Evolutionary conservation across 257 asterid species (phyloP), one percentile per base, ranked within the genome.

Genomic region (Scutellaria minor): DNA sequence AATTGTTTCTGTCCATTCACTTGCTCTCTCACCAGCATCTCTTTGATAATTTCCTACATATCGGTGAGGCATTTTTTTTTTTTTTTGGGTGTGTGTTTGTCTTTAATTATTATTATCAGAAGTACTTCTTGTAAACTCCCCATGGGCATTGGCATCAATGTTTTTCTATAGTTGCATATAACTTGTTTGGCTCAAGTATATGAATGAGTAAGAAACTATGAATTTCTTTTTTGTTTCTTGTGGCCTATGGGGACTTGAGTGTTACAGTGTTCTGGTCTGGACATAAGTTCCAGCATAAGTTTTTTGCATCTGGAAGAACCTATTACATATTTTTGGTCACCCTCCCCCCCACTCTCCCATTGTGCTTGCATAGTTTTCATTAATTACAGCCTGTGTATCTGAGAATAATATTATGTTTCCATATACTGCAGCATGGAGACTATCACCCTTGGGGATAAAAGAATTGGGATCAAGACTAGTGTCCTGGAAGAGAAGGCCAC

Each of bases 401-500:
- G 18, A 47, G 39, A 63, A 58, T 61, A 53, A 67, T 55, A 40
- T 78, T 22, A 69, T 27, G 48, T 73, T 65, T 67, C 8, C 40
- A 55, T 72, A 31, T 61, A 9, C 55, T 86, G 89, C 94, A 95
- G 99, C 80, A 95, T 95, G 96, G 98, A 95, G 78, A 95, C 94
- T 73, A 95, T 95, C 75, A 95, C 96, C 53, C 87, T 95, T 18
- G 98, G 99, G 70, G 99, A 92, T 80, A 95, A 92, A 82, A 92
- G 97, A 78, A 95, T 95, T 57, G 99, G 98, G 71, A 95, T 95
- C 59, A 95, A 95, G 80, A 95, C 99, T 42, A 95, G 99, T 71
- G 97, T 95, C 78, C 84, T 95, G 12, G 99, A 95, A 84, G 99
- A 95, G 77, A 95, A 95, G 75, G 98, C 99, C 75, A 95, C 99